Percentiles rank a stretch among this genome's conserved stretches.
Evolutionary conservation across 208 protist species (phyloP).

Genomic region (Trypanosoma lewisi): DNA sequence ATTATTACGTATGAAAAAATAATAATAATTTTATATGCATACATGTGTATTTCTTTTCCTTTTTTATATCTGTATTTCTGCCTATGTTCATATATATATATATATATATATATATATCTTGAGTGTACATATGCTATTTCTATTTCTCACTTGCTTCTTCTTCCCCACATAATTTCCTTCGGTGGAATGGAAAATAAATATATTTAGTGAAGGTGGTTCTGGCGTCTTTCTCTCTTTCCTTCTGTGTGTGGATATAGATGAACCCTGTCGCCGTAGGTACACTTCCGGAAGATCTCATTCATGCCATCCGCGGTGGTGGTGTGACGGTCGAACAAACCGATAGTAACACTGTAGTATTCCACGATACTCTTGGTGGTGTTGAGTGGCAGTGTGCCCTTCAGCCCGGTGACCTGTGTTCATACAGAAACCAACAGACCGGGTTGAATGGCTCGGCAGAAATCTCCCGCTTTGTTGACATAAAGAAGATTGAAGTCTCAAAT

Average conservation of each 20-base stretch:
- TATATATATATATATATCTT: no score
- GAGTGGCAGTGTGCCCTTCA: slow-evolving; percentile 10
- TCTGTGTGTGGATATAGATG: no score
- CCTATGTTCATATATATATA: no score
- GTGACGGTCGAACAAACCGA: slow-evolving; percentile 2
- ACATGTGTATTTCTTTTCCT: background rate
- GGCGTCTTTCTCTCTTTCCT: no score
- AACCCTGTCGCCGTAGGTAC: slow-evolving; percentile 19
- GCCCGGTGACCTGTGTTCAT: background rate
- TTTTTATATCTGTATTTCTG: no score
- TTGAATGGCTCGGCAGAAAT: slow-evolving; percentile 9
- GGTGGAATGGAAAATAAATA: no score
- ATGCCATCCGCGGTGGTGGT: slow-evolving; percentile 22
- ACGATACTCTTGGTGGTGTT: background rate
- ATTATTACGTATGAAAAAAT: background rate
- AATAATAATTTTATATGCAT: slow-evolving; percentile 1
- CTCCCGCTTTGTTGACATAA: slow-evolving; percentile 9
- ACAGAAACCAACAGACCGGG: slow-evolving; percentile 16
- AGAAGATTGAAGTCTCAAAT: background rate
- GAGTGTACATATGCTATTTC: no score
- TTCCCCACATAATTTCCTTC: no score
- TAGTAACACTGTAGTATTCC: slow-evolving; percentile 10
- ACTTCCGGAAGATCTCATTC: slow-evolving; percentile 29
- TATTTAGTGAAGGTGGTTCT: no score
- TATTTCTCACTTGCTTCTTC: no score